These are phyloP conservation scores for Phaeosphaeria sp. DNA, from an alignment of 2,329 filamentous ascomycete genomes.

Conservation along the genomic window DNA sequence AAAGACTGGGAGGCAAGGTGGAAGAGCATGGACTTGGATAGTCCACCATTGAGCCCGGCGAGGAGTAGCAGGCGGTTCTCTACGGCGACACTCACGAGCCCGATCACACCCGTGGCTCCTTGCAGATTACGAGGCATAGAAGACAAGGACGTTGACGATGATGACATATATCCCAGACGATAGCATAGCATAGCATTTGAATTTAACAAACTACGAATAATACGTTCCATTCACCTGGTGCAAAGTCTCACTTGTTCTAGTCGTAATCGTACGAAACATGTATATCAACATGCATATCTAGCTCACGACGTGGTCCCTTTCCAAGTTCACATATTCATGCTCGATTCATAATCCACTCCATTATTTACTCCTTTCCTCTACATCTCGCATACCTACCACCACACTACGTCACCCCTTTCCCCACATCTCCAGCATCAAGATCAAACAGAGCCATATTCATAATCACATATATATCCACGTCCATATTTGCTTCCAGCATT, in stretches of 20 bases:
- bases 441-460: neutral
- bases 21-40: slow-evolving; percentile 29
- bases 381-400: neutral
- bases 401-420: neutral
- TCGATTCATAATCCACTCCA: neutral
- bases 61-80: slow-evolving; percentile 26
- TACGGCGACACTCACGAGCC: slow-evolving; percentile 29
- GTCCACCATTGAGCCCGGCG: slow-evolving; percentile 30
- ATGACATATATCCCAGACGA: slow-evolving; percentile 33
- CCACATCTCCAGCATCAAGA: neutral
- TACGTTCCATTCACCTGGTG: neutral
- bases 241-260: neutral
- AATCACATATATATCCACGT: neutral
- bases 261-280: no score
- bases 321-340: neutral
- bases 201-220: neutral
- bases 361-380: neutral
- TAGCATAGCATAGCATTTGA: slow-evolving; percentile 19
- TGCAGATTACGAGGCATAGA: slow-evolving; percentile 32
- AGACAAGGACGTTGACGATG: slow-evolving; percentile 27
- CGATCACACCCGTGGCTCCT: slow-evolving; percentile 39
- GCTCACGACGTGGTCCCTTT: neutral
- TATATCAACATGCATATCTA: no score
- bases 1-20: slow-evolving; percentile 29
- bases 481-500: neutral